Percentiles rank a stretch among this genome's conserved stretches.
Conservation (phyloP, 164 flowering plant species). For the Santalum album region DNA sequence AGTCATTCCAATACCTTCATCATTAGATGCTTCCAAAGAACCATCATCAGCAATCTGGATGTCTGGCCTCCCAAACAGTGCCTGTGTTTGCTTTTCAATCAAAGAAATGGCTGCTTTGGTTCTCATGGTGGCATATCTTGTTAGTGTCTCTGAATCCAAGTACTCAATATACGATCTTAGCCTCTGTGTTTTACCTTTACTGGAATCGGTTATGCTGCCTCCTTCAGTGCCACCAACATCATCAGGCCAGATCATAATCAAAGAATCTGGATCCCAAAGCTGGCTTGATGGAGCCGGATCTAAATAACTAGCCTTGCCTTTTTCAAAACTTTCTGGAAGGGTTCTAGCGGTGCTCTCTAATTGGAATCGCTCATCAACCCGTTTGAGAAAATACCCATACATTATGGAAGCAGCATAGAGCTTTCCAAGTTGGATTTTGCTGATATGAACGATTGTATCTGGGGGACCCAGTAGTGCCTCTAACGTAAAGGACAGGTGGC, state of each 20-base stretch:
- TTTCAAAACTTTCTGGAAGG: constrained; percentile 43
- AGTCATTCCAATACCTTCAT: constrained; percentile 50
- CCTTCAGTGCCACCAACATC: constrained; percentile 28
- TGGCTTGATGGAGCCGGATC: constrained; percentile 34
- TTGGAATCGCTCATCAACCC: constrained; percentile 84
- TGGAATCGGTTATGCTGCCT: constrained; percentile 16
- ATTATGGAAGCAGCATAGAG: constrained; percentile 94
- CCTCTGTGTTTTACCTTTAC: constrained; percentile 34
- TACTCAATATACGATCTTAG: constrained; percentile 85
- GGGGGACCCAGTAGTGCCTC: constrained; percentile 75
- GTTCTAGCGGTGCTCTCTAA: constrained; percentile 76
- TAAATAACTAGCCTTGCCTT: constrained; percentile 21
- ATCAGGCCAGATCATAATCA: constrained; percentile 37
- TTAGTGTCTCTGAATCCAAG: constrained; percentile 79
- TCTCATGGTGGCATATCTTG: constrained; percentile 79
- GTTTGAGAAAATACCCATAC: constrained; percentile 87
- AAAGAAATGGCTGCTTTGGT: constrained; percentile 78
- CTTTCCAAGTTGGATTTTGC: constrained; percentile 89
- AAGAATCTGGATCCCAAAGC: constrained; percentile 68
- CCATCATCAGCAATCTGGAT: constrained; percentile 59
- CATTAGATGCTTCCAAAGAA: constrained; percentile 51
- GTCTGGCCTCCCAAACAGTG: constrained; percentile 86
- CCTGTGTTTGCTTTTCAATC: constrained; percentile 90
- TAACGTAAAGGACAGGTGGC: constrained; percentile 71
- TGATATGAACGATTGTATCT: constrained; percentile 46